Conservation (phyloP, 495 filamentous ascomycete species). For the Aspergillus olivimuriae region DNA sequence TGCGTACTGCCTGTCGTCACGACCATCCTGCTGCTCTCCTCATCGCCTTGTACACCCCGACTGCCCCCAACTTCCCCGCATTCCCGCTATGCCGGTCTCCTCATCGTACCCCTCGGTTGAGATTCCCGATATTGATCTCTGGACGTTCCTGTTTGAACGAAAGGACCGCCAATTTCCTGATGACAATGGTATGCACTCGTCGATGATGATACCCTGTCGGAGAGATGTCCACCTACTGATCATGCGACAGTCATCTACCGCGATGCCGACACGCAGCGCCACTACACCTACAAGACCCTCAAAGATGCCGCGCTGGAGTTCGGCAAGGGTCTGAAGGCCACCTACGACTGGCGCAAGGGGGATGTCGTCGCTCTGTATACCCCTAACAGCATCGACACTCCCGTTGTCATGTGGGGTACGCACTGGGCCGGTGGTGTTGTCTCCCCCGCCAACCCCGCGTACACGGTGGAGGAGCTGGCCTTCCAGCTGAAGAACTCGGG, state of each 20-base stretch:
- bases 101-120: conserved; percentile 32
- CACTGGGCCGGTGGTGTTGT: conserved; percentile 80
- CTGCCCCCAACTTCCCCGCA: conserved; percentile 15
- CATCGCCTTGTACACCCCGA: neutral
- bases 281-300: conserved; percentile 67
- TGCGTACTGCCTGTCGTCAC: neutral
- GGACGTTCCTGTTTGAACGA: conserved; percentile 72
- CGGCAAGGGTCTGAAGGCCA: conserved; percentile 66
- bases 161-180: conserved; percentile 62
- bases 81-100: conserved; percentile 32
- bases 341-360: conserved; percentile 73
- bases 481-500: conserved; percentile 80
- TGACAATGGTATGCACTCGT: conserved; percentile 26
- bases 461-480: conserved; percentile 78
- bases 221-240: too few species aligned
- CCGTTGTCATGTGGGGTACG: conserved; percentile 65
- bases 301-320: conserved; percentile 63
- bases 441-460: conserved; percentile 81
- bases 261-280: conserved; percentile 65
- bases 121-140: conserved; percentile 54
- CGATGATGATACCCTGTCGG: too few species aligned
- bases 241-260: conserved; percentile 63
- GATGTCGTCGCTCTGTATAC: conserved; percentile 67
- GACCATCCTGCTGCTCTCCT: neutral
- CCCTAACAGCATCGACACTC: conserved; percentile 71